phyloP scores from a whole-genome alignment of 345 rosid genomes.

The Pugionium cornutum region DNA sequence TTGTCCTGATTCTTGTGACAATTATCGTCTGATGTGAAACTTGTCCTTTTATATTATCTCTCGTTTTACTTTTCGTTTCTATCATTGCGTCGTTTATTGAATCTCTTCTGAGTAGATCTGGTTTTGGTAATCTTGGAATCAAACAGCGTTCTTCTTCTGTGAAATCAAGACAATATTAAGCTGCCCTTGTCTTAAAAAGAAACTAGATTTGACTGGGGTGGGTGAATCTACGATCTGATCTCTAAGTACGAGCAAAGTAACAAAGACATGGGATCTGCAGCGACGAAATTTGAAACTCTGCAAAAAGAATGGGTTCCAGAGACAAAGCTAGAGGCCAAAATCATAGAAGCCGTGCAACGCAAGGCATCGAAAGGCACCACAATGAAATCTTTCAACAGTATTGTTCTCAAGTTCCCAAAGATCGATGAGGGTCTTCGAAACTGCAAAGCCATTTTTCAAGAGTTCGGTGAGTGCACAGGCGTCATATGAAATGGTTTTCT shows the following conservation, averaged over 20 bases:
- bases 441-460: conserved; percentile 74
- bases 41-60: conserved; percentile 12
- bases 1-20: conserved; percentile 34
- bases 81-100: neutral
- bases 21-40: conserved; percentile 27
- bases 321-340: conserved; percentile 81
- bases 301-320: conserved; percentile 56
- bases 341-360: conserved; percentile 69
- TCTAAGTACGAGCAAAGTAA: neutral
- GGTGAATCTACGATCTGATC: conserved; percentile 28
- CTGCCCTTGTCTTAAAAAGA: conserved; percentile 41
- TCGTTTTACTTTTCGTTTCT: neutral
- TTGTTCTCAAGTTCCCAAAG: conserved; percentile 90
- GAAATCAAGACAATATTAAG: conserved; percentile 12
- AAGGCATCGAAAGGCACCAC: conserved; percentile 68
- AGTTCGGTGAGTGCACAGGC: conserved; percentile 60
- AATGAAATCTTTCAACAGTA: conserved; percentile 76
- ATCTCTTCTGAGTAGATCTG: conserved; percentile 29
- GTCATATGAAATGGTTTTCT: neutral
- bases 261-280: conserved; percentile 61
- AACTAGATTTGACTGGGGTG: conserved; percentile 10
- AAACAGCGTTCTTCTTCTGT: conserved; percentile 20
- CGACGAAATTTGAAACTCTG: conserved; percentile 47
- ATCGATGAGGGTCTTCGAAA: conserved; percentile 78
- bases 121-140: conserved; percentile 9